A percentile compares a stretch with the other conserved stretches of the same genome.
Conservation (phyloP, 2,329 filamentous ascomycete species). For the Coleophoma crateriformis region DNA sequence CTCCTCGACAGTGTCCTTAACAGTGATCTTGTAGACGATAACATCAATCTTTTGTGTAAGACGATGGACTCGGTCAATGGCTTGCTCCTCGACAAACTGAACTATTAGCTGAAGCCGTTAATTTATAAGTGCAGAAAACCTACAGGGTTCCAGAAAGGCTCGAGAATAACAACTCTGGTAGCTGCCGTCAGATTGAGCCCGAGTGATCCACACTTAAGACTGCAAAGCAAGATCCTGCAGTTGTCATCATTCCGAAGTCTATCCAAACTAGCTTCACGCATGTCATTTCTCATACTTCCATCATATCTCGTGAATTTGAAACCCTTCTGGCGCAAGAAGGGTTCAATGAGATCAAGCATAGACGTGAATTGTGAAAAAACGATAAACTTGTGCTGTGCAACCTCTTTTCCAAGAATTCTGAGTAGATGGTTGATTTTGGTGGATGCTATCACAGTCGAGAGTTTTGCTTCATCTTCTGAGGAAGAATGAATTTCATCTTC, state of each 20-base stretch:
- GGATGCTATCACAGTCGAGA: conserved; percentile 58
- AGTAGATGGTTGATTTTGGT: conserved; percentile 90
- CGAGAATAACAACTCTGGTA: conserved; percentile 86
- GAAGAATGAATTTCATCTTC: conserved; percentile 26
- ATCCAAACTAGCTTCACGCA: conserved; percentile 79
- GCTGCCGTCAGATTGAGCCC: conserved; percentile 94
- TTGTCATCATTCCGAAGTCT: conserved; percentile 67
- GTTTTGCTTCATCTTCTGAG: conserved; percentile 34
- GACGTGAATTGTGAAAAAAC: conserved; percentile 98
- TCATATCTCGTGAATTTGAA: conserved; percentile 88
- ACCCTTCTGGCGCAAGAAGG: conserved; percentile 71
- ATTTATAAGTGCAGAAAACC: conserved; percentile 3
- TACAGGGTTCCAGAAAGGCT: conserved; percentile 94
- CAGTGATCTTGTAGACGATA: conserved; percentile 88
- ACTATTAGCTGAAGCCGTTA: conserved; percentile 7
- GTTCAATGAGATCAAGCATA: conserved; percentile 94
- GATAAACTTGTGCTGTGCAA: conserved; percentile 85
- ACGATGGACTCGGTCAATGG: conserved; percentile 97
- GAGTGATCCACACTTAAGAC: conserved; percentile 86
- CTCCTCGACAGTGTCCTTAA: conserved; percentile 83
- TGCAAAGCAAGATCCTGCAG: conserved; percentile 83
- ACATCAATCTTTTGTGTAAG: conserved; percentile 95
- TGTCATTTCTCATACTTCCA: conserved; percentile 89
- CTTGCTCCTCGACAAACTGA: conserved; percentile 97
- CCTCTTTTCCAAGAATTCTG: conserved; percentile 73